Evolutionary conservation across 2,329 filamentous ascomycete genomes (phyloP).

Genomic region (Trichoderma sp.): DNA sequence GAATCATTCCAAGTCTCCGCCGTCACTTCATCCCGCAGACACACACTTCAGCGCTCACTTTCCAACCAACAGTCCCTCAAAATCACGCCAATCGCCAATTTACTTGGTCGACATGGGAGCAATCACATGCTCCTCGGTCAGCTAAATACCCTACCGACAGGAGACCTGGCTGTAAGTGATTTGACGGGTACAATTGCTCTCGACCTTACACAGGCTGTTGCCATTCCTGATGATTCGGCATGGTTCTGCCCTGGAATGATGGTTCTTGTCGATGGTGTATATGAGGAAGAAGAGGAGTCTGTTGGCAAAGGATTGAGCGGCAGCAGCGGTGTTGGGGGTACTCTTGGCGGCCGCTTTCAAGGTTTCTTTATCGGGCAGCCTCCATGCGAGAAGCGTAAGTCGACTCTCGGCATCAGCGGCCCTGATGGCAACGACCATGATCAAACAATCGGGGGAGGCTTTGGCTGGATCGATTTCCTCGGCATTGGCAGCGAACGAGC

Average conservation of each 20-base stretch:
- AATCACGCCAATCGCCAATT: constrained; percentile 79
- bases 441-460: constrained; percentile 72
- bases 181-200: constrained; percentile 84
- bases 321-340: constrained; percentile 81
- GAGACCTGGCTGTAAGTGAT: constrained; percentile 80
- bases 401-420: constrained; percentile 72
- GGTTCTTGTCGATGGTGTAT: constrained; percentile 90
- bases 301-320: constrained; percentile 70
- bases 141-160: constrained; percentile 77
- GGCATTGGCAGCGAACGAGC: constrained; percentile 88
- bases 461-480: constrained; percentile 97
- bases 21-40: constrained; percentile 61
- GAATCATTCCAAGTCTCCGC: constrained; percentile 87
- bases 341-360: constrained; percentile 88
- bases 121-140: constrained; percentile 86
- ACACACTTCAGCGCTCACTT: constrained; percentile 59
- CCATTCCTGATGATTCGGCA: constrained; percentile 80
- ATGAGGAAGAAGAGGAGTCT: constrained; percentile 85
- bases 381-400: constrained; percentile 80
- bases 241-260: constrained; percentile 98
- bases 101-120: constrained; percentile 76
- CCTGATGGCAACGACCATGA: constrained; percentile 60
- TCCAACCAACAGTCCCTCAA: constrained; percentile 74
- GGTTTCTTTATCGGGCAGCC: constrained; percentile 90
- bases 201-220: constrained; percentile 76